These are phyloP conservation scores for Botrytis fabae DNA, from an alignment of 2,329 filamentous ascomycete species.

Conservation along the genomic window DNA sequence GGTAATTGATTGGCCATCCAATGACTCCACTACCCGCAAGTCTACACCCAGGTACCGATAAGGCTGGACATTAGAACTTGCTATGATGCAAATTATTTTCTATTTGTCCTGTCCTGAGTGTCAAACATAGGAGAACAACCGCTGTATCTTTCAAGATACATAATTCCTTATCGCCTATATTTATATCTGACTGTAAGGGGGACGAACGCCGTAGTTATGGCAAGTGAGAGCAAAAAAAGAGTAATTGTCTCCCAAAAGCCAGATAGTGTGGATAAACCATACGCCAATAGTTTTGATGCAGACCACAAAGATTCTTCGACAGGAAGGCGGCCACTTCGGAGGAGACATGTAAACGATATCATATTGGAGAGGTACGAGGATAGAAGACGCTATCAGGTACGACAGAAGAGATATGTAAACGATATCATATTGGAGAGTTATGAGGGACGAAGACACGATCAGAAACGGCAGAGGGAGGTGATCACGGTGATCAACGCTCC, in stretches of 20 bases:
- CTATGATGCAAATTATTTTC: neutral
- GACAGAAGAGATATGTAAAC: too few species aligned
- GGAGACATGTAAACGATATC: too few species aligned
- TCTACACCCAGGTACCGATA: neutral
- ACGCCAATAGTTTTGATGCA: neutral
- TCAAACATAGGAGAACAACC: neutral
- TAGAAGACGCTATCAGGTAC: neutral
- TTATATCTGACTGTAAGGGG: neutral
- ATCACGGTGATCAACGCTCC: fast-evolving
- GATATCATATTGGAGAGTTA: neutral
- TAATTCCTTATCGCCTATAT: neutral
- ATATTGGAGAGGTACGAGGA: neutral
- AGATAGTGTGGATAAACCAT: neutral
- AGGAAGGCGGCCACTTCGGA: too few species aligned
- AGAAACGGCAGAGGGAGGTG: neutral
- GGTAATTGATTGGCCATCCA: neutral
- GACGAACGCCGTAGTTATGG: neutral
- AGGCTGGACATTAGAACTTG: neutral
- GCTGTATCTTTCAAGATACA: neutral
- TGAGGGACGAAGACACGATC: neutral
- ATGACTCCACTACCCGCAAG: neutral
- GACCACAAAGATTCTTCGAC: too few species aligned
- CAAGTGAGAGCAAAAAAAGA: neutral
- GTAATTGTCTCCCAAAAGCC: too few species aligned
- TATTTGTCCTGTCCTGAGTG: neutral